These are phyloP conservation scores for Anaeromyces robustus DNA, from an alignment of 192 early-diverging fungal species.

Conservation along the genomic window DNA sequence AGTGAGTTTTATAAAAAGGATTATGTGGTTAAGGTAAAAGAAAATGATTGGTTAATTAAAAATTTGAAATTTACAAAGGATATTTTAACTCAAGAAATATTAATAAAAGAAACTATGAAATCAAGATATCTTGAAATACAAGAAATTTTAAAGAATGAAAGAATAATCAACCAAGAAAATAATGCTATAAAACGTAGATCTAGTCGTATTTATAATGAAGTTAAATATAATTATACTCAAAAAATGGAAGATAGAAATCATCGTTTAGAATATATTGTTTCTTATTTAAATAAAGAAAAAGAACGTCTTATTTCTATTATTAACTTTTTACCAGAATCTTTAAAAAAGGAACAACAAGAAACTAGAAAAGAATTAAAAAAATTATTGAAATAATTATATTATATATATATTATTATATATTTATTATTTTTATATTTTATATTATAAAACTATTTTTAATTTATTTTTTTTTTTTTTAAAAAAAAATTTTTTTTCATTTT, in stretches of 20 bases:
- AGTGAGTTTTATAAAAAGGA: background rate
- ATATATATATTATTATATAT: too few species aligned
- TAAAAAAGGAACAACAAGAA: background rate
- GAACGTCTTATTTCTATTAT: background rate
- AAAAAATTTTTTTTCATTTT: too few species aligned
- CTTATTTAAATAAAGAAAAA: background rate
- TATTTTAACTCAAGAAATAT: background rate
- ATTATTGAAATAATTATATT: background rate
- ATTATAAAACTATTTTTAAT: too few species aligned
- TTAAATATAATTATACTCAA: background rate
- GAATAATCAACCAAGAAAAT: background rate
- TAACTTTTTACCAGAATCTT: background rate
- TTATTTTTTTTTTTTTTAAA: too few species aligned
- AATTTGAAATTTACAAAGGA: background rate
- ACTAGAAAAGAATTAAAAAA: background rate
- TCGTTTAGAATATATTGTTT: background rate
- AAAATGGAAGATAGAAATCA: background rate
- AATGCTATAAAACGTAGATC: background rate
- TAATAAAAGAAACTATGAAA: background rate
- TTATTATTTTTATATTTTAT: too few species aligned
- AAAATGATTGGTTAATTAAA: background rate
- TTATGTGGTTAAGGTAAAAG: background rate
- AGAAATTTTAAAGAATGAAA: background rate
- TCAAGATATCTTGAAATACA: background rate
- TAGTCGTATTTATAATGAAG: background rate